These are phyloP conservation scores for Ophiocytium majus DNA, from an alignment of 352 stramenopile genomes.

Conservation along the genomic window DNA sequence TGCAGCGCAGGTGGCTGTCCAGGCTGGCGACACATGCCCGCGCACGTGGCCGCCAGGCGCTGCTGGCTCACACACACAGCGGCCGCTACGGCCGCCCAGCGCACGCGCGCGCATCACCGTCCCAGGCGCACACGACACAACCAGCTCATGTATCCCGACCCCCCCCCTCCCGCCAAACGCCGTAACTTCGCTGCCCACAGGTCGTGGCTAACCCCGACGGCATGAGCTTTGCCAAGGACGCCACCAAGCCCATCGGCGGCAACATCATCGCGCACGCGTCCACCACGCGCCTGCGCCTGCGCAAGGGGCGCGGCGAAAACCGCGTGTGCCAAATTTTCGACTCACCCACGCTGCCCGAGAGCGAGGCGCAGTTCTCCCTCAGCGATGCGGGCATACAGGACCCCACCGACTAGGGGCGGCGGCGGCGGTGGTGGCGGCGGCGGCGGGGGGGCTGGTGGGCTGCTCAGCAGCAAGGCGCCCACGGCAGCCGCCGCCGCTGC, in stretches of 20 bases:
- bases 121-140: too few relatives aligned
- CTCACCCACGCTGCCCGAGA: constrained; percentile 92
- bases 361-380: constrained; percentile 96
- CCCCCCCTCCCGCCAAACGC: background rate
- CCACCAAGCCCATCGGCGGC: constrained; percentile 76
- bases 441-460: too few relatives aligned
- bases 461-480: too few relatives aligned
- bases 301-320: constrained; percentile 96
- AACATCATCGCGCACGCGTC: constrained; percentile 96
- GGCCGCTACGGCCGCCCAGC: too few relatives aligned
- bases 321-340: constrained; percentile 94
- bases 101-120: too few relatives aligned
- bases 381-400: constrained; percentile 87
- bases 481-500: too few relatives aligned
- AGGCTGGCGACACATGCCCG: too few relatives aligned
- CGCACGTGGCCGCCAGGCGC: too few relatives aligned
- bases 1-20: too few relatives aligned
- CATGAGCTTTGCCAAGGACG: constrained; percentile 81
- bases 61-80: too few relatives aligned
- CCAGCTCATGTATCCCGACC: too few relatives aligned
- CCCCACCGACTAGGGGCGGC: constrained; percentile 65
- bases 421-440: too few relatives aligned
- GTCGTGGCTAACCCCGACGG: constrained; percentile 81
- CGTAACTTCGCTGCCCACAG: background rate
- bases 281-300: constrained; percentile 89